These are phyloP conservation scores for Boletellus ananas DNA, from an alignment of 768 basidiomycete genomes.

Conservation along the genomic window DNA sequence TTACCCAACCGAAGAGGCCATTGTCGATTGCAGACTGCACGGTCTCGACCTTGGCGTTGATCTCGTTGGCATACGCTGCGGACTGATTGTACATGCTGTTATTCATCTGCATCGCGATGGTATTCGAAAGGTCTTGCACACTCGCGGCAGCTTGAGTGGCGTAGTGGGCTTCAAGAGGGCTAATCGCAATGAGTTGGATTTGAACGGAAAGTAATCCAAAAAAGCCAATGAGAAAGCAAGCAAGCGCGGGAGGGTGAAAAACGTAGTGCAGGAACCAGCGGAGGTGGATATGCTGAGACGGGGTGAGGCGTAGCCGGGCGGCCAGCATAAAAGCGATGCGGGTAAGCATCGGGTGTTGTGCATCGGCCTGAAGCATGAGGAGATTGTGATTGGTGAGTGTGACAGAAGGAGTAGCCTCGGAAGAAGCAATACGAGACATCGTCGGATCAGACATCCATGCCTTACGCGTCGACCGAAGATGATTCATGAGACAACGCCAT, in stretches of 20 bases:
- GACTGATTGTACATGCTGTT: slow-evolving; percentile 81
- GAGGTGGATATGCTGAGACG: slow-evolving; percentile 61
- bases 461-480: slow-evolving; percentile 67
- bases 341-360: slow-evolving; percentile 70
- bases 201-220: slow-evolving; percentile 85
- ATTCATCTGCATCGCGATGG: slow-evolving; percentile 76
- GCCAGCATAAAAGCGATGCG: slow-evolving; percentile 57
- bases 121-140: slow-evolving; percentile 60
- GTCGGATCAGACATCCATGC: slow-evolving; percentile 77
- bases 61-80: slow-evolving; percentile 64
- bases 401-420: slow-evolving; percentile 44
- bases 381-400: slow-evolving; percentile 73
- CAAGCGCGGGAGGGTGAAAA: slow-evolving; percentile 86
- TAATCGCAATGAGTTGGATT: slow-evolving; percentile 78
- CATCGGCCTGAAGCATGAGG: slow-evolving; percentile 65
- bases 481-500: slow-evolving; percentile 66
- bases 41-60: slow-evolving; percentile 67
- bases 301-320: slow-evolving; percentile 48
- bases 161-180: slow-evolving; percentile 69
- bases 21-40: slow-evolving; percentile 80
- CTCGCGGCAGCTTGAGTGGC: slow-evolving; percentile 57
- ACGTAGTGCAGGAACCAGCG: slow-evolving; percentile 92
- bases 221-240: slow-evolving; percentile 89
- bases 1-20: slow-evolving; percentile 93
- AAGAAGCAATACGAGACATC: slow-evolving; percentile 37